Evolutionary conservation across 768 basidiomycete genomes (phyloP).

Genomic region (Pulveroboletus sp.): DNA sequence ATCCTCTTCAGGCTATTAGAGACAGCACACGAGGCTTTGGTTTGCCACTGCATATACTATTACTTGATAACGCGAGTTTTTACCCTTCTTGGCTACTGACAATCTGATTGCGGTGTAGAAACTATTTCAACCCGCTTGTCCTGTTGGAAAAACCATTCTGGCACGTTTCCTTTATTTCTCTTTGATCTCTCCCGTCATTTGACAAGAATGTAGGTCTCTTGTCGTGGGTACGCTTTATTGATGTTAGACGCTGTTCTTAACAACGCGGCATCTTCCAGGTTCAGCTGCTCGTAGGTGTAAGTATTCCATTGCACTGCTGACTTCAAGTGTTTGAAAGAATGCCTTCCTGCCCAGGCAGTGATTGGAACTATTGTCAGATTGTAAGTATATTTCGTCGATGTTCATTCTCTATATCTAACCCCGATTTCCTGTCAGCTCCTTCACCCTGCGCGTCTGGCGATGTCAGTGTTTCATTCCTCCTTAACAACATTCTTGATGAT

Average conservation of each 20-base stretch:
- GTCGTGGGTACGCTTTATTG: conserved; percentile 33
- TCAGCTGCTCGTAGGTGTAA: conserved; percentile 40
- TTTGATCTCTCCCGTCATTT: conserved; percentile 2
- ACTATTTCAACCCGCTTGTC: conserved; percentile 34
- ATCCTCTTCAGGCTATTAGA: conserved; percentile 39
- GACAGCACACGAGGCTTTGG: conserved; percentile 44
- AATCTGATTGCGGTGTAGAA: conserved; percentile 28
- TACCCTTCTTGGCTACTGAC: not conserved
- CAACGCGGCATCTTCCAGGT: conserved; percentile 27
- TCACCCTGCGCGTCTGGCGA: conserved; percentile 58
- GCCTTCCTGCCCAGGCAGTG: conserved; percentile 36
- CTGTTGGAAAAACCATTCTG: conserved; percentile 41
- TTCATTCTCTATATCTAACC: not conserved
- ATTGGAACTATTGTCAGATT: conserved; percentile 53
- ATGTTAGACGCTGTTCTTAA: conserved; percentile 4
- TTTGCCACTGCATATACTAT: conserved; percentile 49
- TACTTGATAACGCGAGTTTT: conserved; percentile 49
- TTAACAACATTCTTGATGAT: not conserved
- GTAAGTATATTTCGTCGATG: conserved; percentile 31
- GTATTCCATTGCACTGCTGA: conserved; percentile 2
- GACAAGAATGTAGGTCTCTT: conserved; percentile 39
- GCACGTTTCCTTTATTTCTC: conserved; percentile 27
- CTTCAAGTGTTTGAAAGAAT: conserved; percentile 2
- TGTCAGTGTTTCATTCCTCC: conserved; percentile 36
- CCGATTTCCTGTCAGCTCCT: conserved; percentile 35